Base-by-base conservation (phyloP, 345 rosid genomes). In the Brassica rapa region DNA sequence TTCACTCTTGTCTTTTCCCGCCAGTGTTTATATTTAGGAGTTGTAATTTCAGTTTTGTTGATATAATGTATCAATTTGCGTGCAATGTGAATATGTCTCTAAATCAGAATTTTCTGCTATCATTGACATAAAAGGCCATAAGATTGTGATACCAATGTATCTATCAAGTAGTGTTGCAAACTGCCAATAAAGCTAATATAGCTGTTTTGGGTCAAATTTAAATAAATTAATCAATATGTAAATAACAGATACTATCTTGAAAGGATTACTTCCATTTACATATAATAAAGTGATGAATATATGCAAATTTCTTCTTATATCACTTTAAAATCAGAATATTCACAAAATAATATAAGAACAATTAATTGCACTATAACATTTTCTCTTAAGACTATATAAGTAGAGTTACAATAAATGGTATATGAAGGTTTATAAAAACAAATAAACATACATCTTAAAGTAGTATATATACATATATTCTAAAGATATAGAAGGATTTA, bases 131-230 rank as follows among this genome's bases (percentile, higher is more conserved):
- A 49, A 62, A 51, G 39, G 27, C 61, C 35, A 49, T 68, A 49
- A 29, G 72, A 68, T 70, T 70, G 73, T 32, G 73, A 70, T 70
- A 70, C 73, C 23, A 32, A 70, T 55, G 73, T 55, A 55, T 29
- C 64, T 70, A 70, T 70, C 73, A 70, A 70, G 29, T 39, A 32
- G 37, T 70, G 6, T 55, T 70, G 46, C 35, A 55, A 70, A 21
- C 60, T 55, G 16, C 62, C 49, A n/a, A 55, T 70, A 51, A 70
- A n/a, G 37, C 60, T 53, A 69, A 29, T 53, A 33, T 16, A 30
- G 37, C 25, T 53, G 27, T 32, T 70, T 70, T 29, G 25, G n/a
- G 16, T 1, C 19, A 2, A 35, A 56, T 56, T 70, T 32, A 35
- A 32, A 56, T 56, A 16, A 32, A 33, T 14, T 70, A 11, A 5